phyloP scores from a whole-genome alignment of 2,329 filamentous ascomycete genomes.

The Epichloe scottii region DNA sequence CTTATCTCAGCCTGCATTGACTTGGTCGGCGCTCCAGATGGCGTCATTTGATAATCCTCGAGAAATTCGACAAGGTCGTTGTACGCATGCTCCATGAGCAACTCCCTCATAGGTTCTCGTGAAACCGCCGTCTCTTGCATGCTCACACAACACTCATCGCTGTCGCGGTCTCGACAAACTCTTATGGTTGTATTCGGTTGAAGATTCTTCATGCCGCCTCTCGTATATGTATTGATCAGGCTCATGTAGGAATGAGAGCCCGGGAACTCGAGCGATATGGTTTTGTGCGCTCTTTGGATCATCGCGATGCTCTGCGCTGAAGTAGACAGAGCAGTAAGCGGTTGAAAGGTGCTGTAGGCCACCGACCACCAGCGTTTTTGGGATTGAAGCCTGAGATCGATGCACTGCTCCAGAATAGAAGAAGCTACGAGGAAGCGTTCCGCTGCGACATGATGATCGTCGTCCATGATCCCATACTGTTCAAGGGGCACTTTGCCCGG shows the following conservation, averaged over 20 bases:
- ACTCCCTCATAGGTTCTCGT: constrained; percentile 28
- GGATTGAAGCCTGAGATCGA: constrained; percentile 22
- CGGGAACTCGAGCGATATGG: constrained; percentile 33
- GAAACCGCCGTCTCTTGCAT: neutral
- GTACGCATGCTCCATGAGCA: constrained; percentile 30
- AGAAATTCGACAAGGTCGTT: constrained; percentile 31
- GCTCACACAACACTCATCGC: neutral
- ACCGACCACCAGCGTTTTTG: constrained; percentile 10
- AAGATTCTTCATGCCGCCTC: constrained; percentile 21
- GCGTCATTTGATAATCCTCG: constrained; percentile 29
- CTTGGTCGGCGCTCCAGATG: constrained; percentile 33
- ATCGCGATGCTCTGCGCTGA: constrained; percentile 13
- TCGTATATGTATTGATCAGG: constrained; percentile 27
- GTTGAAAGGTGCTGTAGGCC: neutral
- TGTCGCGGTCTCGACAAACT: neutral
- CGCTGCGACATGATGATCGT: constrained; percentile 10
- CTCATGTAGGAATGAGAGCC: constrained; percentile 30
- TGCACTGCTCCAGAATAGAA: constrained; percentile 24
- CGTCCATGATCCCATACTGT: constrained; percentile 12
- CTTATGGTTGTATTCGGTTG: constrained; percentile 6
- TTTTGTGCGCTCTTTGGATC: constrained; percentile 23
- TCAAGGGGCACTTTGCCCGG: constrained; percentile 7
- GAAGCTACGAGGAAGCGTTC: constrained; percentile 33
- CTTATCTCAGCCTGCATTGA: constrained; percentile 24
- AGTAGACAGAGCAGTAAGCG: neutral